phyloP scores from a whole-genome alignment of 2,329 filamentous ascomycete genomes.

The Pezicula radicicola region DNA sequence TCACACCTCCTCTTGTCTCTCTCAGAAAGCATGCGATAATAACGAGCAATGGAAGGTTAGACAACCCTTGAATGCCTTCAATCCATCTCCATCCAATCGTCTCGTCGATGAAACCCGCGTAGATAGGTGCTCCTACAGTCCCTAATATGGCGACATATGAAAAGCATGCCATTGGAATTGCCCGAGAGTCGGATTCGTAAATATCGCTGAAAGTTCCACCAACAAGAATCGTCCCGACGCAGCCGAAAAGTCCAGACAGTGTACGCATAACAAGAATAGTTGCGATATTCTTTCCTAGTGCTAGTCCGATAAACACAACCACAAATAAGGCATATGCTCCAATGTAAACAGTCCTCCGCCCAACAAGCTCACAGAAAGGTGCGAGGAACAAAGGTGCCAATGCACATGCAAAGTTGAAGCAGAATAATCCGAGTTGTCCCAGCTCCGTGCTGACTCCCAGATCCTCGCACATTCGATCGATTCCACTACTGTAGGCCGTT shows the following conservation, averaged over 20 bases:
- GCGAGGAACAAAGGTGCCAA: slow-evolving; percentile 84
- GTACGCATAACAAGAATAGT: slow-evolving; percentile 68
- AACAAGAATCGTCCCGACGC: slow-evolving; percentile 68
- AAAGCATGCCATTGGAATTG: slow-evolving; percentile 86
- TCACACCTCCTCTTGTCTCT: slow-evolving; percentile 77
- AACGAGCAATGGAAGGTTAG: slow-evolving; percentile 59
- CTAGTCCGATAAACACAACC: slow-evolving; percentile 50
- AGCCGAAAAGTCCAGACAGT: slow-evolving; percentile 68
- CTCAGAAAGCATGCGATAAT: slow-evolving; percentile 69
- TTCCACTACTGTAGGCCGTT: slow-evolving; percentile 48
- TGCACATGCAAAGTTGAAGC: slow-evolving; percentile 72
- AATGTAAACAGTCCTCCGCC: slow-evolving; percentile 76
- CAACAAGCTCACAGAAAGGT: slow-evolving; percentile 83
- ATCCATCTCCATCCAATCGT: slow-evolving; percentile 76
- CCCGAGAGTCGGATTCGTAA: slow-evolving; percentile 72
- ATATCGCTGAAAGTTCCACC: slow-evolving; percentile 89
- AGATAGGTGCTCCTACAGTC: slow-evolving; percentile 68
- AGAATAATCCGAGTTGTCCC: slow-evolving; percentile 59
- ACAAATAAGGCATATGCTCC: slow-evolving; percentile 45
- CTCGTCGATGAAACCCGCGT: slow-evolving; percentile 55
- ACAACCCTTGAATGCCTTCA: slow-evolving; percentile 79
- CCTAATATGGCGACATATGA: slow-evolving; percentile 72
- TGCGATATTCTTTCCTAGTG: slow-evolving; percentile 70
- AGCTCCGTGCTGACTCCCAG: slow-evolving; percentile 38
- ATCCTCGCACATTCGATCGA: slow-evolving; percentile 41